phyloP scores from a whole-genome alignment of 2,329 filamentous ascomycete species.

The Calonectria crousiana region DNA sequence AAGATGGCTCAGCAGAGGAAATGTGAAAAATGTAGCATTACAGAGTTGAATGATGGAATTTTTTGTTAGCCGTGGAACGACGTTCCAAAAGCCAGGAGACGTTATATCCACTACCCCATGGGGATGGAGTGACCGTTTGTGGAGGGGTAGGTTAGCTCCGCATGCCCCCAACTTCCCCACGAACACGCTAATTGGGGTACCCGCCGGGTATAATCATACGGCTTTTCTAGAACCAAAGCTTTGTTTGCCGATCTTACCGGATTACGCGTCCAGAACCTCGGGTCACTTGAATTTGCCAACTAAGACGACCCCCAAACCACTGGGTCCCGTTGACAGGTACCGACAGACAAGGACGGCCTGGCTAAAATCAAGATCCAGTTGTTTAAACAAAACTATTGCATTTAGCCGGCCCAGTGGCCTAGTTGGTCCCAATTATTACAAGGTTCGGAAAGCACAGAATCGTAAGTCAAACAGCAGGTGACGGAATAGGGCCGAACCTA shows the following conservation, averaged over 20 bases:
- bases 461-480: neutral
- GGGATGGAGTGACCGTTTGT: neutral
- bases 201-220: constrained; percentile 1
- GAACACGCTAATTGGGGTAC: neutral
- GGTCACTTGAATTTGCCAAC: neutral
- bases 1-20: neutral
- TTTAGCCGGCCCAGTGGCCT: neutral
- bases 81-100: neutral
- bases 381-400: neutral
- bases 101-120: constrained; percentile 7
- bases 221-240: neutral
- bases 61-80: neutral
- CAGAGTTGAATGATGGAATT: neutral
- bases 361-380: neutral
- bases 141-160: neutral
- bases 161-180: constrained; percentile 8
- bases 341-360: neutral
- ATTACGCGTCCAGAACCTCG: neutral
- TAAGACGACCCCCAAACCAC: neutral
- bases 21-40: neutral
- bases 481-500: neutral
- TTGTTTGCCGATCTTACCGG: neutral
- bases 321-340: neutral
- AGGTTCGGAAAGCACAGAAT: neutral
- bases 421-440: neutral